Evolutionary conservation across 1,139 yeast species (phyloP).

Genomic region (Nakaseomyces nivariensis): DNA sequence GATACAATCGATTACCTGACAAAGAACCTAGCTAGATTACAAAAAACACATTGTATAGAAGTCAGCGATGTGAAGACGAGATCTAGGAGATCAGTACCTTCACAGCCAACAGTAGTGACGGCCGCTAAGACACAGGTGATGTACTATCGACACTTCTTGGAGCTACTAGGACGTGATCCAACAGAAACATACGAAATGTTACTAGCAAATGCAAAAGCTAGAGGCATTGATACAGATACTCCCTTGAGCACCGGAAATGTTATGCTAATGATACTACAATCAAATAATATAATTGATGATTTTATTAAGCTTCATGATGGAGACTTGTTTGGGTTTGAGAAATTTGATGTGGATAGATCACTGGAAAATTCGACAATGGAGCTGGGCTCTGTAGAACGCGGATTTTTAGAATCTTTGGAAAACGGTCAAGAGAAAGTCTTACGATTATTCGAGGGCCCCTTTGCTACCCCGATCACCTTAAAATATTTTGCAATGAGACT

Average conservation of each 20-base stretch:
- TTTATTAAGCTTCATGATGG: slow-evolving; percentile 41
- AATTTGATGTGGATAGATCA: slow-evolving; percentile 31
- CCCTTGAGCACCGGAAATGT: slow-evolving; percentile 38
- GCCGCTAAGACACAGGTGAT: slow-evolving; percentile 48
- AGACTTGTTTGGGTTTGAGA: slow-evolving; percentile 33
- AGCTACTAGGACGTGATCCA: slow-evolving; percentile 28
- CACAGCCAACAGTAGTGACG: slow-evolving; percentile 37
- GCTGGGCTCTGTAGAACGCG: slow-evolving; percentile 9
- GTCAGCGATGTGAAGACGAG: slow-evolving; percentile 57
- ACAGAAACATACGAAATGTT: slow-evolving; percentile 25
- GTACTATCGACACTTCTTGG: slow-evolving; percentile 42
- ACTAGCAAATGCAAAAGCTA: slow-evolving; percentile 36
- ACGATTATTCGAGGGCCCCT: neutral
- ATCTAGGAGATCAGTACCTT: slow-evolving; percentile 34
- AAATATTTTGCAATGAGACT: slow-evolving; percentile 47
- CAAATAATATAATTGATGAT: slow-evolving; percentile 35
- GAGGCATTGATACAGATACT: slow-evolving; percentile 40
- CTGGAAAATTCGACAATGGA: neutral
- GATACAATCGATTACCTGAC: neutral
- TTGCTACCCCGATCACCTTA: slow-evolving; percentile 39
- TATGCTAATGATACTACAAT: slow-evolving; percentile 32
- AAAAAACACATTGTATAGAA: slow-evolving; percentile 15
- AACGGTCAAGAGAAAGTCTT: slow-evolving; percentile 10
- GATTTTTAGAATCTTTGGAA: slow-evolving; percentile 1
- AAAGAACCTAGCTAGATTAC: neutral